phyloP scores from a whole-genome alignment of 108 stramenopile species.

The Nitzschia inconspicua region DNA sequence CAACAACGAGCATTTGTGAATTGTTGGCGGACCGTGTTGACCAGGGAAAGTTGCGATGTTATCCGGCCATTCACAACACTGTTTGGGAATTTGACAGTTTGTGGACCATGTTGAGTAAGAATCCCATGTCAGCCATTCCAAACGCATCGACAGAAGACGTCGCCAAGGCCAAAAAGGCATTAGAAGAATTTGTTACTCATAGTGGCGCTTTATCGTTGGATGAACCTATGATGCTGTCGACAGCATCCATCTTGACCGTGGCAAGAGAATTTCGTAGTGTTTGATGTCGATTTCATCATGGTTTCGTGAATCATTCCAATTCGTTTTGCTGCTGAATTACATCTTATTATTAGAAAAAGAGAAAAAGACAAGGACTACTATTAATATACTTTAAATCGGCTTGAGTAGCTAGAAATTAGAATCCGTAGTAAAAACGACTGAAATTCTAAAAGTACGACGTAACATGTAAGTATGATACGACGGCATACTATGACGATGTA shows the following conservation, averaged over 20 bases:
- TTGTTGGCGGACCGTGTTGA: background rate
- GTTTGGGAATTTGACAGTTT: constrained; percentile 10
- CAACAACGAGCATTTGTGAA: background rate
- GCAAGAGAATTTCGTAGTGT: background rate
- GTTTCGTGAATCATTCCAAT: no score
- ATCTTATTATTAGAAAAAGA: no score
- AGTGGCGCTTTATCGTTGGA: background rate
- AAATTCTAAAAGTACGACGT: no score
- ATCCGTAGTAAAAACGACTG: no score
- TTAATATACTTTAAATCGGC: no score
- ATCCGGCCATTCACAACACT: background rate
- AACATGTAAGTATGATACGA: no score
- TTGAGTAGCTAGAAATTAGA: no score
- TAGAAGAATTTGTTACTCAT: background rate
- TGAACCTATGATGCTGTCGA: background rate
- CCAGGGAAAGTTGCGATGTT: background rate
- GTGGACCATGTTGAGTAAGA: background rate
- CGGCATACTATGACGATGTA: no score
- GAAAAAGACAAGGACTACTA: no score
- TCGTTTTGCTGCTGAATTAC: no score
- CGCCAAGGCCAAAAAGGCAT: background rate
- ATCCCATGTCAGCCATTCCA: background rate
- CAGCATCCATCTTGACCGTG: background rate
- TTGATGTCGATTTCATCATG: no score
- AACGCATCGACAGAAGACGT: background rate